Percentiles rank a stretch among this genome's conserved stretches.
phyloP scores from a whole-genome alignment of 2,329 filamentous ascomycete genomes.

The Colletotrichum sansevieriae region DNA sequence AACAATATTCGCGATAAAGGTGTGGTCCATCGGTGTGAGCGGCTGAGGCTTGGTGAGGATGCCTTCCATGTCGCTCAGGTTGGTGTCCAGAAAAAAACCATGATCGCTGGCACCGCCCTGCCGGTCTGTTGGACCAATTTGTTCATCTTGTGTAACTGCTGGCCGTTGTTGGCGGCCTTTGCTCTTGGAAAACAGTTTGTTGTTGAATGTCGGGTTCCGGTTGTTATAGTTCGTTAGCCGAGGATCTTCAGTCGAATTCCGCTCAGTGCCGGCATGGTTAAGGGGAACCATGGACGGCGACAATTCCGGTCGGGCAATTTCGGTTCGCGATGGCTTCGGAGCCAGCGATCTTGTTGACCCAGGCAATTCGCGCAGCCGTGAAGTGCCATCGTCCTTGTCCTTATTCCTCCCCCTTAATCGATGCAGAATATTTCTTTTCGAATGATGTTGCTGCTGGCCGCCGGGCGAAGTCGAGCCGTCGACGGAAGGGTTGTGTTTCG shows the following conservation, averaged over 20 bases:
- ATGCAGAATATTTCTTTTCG: conserved; percentile 62
- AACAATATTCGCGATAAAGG: conserved; percentile 57
- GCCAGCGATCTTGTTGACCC: conserved; percentile 67
- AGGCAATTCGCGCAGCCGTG: conserved; percentile 62
- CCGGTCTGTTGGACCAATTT: conserved; percentile 71
- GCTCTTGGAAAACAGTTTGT: conserved; percentile 71
- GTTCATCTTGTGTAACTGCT: conserved; percentile 69
- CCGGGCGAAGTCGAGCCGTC: conserved; percentile 72
- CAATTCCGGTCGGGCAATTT: conserved; percentile 57
- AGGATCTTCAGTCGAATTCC: conserved; percentile 49
- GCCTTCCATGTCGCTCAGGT: conserved; percentile 91
- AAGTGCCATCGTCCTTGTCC: conserved; percentile 65
- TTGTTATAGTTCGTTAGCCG: conserved; percentile 40
- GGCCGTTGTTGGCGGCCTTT: conserved; percentile 61
- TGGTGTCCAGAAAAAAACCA: conserved; percentile 85
- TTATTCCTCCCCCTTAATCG: conserved; percentile 65
- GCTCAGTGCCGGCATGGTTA: conserved; percentile 47
- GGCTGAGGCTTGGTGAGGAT: conserved; percentile 81
- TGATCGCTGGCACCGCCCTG: conserved; percentile 58
- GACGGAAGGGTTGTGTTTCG: conserved; percentile 59
- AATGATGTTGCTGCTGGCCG: conserved; percentile 52
- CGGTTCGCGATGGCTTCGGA: conserved; percentile 62
- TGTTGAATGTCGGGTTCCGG: conserved; percentile 69
- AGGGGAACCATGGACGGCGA: conserved; percentile 54
- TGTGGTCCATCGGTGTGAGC: conserved; percentile 77